phyloP scores from a whole-genome alignment of 805 yeast genomes.

The Starmerella sirachaensis region DNA sequence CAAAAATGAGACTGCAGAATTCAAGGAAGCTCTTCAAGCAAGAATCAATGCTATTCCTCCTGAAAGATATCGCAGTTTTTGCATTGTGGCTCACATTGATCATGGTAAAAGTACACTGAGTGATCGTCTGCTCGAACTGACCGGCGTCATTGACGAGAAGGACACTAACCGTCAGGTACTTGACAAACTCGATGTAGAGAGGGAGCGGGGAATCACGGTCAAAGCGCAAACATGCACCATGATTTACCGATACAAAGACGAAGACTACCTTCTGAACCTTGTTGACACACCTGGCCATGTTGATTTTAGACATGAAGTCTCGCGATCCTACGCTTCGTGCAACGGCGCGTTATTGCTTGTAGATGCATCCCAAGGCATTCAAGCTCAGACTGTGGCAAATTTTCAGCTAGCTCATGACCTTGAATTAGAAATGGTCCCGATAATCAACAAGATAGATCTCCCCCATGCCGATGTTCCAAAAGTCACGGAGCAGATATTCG shows the following conservation, averaged over 20 bases:
- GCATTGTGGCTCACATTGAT: slow-evolving; percentile 93
- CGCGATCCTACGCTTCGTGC: slow-evolving; percentile 89
- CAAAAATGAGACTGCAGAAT: slow-evolving; percentile 2
- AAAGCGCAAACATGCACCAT: slow-evolving; percentile 95
- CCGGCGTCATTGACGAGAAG: slow-evolving; percentile 76
- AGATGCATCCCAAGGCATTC: slow-evolving; percentile 94
- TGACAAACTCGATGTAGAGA: slow-evolving; percentile 84
- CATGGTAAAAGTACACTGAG: slow-evolving; percentile 70
- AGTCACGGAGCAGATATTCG: slow-evolving; percentile 74
- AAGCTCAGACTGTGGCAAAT: slow-evolving; percentile 97
- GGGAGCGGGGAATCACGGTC: slow-evolving; percentile 93
- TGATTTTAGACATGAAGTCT: slow-evolving; percentile 86
- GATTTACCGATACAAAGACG: slow-evolving; percentile 57
- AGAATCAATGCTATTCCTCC: slow-evolving; percentile 71
- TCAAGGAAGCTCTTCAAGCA: slow-evolving; percentile 24
- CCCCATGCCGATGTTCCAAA: slow-evolving; percentile 74
- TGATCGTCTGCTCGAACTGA: slow-evolving; percentile 74
- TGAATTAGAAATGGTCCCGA: slow-evolving; percentile 72
- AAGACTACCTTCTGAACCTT: slow-evolving; percentile 73
- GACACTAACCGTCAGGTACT: slow-evolving; percentile 63
- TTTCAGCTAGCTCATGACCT: slow-evolving; percentile 80
- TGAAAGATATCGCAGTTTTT: slow-evolving; percentile 74
- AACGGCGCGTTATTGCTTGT: slow-evolving; percentile 84
- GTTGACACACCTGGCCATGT: slow-evolving; percentile 99
- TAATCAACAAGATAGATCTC: slow-evolving; percentile 82